Evolutionary conservation across 495 filamentous ascomycete species (phyloP).

Genomic region (Emericellopsis terricola): DNA sequence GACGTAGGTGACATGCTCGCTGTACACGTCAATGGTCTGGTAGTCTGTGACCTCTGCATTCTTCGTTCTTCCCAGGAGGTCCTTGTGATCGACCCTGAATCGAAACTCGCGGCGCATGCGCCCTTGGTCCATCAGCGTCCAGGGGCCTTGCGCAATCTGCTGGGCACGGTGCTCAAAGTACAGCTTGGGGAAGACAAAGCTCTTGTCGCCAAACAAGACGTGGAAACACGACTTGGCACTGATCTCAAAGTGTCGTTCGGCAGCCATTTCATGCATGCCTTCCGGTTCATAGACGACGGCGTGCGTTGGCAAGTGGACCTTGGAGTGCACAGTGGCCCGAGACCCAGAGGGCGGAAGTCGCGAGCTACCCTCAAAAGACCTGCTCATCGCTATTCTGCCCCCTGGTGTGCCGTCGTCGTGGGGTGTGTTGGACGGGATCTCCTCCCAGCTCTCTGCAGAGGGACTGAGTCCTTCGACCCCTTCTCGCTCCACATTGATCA

Average conservation of each 20-base stretch:
- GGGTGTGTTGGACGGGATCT: slow-evolving; percentile 48
- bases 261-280: slow-evolving; percentile 48
- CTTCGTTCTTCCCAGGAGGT: slow-evolving; percentile 42
- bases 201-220: slow-evolving; percentile 88
- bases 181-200: slow-evolving; percentile 79
- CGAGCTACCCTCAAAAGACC: slow-evolving; percentile 28
- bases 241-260: slow-evolving; percentile 68
- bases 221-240: slow-evolving; percentile 90
- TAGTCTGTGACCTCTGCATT: slow-evolving; percentile 54
- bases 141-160: slow-evolving; percentile 70
- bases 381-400: slow-evolving; percentile 17
- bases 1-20: slow-evolving; percentile 92
- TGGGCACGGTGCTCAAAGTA: slow-evolving; percentile 72
- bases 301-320: slow-evolving; percentile 69
- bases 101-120: slow-evolving; percentile 59
- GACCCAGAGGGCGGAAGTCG: slow-evolving; percentile 28
- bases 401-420: slow-evolving; percentile 33
- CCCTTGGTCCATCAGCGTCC: slow-evolving; percentile 49
- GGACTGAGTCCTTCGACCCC: slow-evolving; percentile 38
- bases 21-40: slow-evolving; percentile 79
- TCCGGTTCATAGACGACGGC: slow-evolving; percentile 70
- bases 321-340: slow-evolving; percentile 13
- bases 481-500: slow-evolving; percentile 43
- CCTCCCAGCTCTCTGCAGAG: slow-evolving; percentile 87
- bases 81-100: slow-evolving; percentile 53